Evolutionary conservation across 345 rosid species (phyloP).

Genomic region (Laguncularia racemosa): DNA sequence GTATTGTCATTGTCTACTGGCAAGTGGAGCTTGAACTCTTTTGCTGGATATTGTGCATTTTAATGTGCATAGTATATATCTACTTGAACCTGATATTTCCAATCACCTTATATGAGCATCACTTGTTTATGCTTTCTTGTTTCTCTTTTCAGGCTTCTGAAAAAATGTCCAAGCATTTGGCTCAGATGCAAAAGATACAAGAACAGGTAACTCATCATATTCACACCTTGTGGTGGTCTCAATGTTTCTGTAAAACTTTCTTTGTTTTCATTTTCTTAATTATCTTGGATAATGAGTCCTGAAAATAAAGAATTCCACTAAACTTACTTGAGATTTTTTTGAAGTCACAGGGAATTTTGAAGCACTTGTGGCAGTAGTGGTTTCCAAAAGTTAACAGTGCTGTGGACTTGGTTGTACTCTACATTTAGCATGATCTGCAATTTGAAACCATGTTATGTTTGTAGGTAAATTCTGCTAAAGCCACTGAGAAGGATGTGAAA

Average conservation of each 20-base stretch:
- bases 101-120: background rate
- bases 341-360: background rate
- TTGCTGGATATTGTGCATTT: too few species aligned
- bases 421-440: too few species aligned
- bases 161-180: slow-evolving; percentile 70
- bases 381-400: too few species aligned
- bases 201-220: slow-evolving; percentile 48
- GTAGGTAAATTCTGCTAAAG: slow-evolving; percentile 70
- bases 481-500: slow-evolving; percentile 72
- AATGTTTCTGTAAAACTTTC: too few species aligned
- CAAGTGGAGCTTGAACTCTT: too few species aligned
- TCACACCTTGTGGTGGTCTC: background rate
- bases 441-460: background rate
- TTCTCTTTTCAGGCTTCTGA: slow-evolving; percentile 43
- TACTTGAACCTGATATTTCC: too few species aligned
- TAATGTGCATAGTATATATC: too few species aligned
- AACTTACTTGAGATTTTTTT: background rate
- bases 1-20: too few species aligned
- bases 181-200: slow-evolving; percentile 60
- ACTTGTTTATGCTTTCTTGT: slow-evolving; percentile 11
- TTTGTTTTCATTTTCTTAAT: too few species aligned
- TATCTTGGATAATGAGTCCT: too few species aligned
- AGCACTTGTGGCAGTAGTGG: background rate
- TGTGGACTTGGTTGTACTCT: too few species aligned
- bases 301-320: background rate